These are phyloP conservation scores for Cicer judaicum DNA, from an alignment of 306 rosid species.

Conservation along the genomic window DNA sequence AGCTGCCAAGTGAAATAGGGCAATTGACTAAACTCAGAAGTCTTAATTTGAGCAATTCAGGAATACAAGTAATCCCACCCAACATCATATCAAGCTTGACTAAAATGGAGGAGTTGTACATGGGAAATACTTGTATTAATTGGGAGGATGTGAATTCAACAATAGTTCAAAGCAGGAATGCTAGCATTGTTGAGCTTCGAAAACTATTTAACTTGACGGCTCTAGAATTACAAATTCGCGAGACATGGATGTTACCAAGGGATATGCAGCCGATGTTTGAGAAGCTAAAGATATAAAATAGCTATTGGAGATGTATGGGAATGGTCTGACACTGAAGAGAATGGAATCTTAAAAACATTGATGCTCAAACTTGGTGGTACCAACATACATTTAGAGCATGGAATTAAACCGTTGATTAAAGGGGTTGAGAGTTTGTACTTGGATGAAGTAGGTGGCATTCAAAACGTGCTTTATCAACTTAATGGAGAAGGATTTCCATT, in stretches of 20 bases:
- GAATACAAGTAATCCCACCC: conserved; percentile 15
- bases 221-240: conserved; percentile 1
- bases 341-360: not conserved
- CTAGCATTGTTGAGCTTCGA: not conserved
- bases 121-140: conserved; percentile 13
- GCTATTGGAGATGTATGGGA: conserved; percentile 26
- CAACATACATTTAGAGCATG: too few species aligned
- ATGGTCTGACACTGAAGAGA: not conserved
- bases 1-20: conserved; percentile 2
- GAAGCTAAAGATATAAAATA: conserved; percentile 12
- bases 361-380: too few species aligned
- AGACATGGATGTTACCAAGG: conserved; percentile 15
- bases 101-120: conserved; percentile 13
- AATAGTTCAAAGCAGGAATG: not conserved
- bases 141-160: conserved; percentile 1
- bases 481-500: too few species aligned
- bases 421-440: not conserved
- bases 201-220: not conserved
- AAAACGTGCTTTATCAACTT: too few species aligned
- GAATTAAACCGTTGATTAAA: not conserved
- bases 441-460: too few species aligned
- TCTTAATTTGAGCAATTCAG: conserved; percentile 8
- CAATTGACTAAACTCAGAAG: not conserved
- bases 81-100: conserved; percentile 6
- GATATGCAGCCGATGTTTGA: not conserved